Evolutionary conservation across 1,139 yeast genomes (phyloP), one percentile per base, ranked within the genome.

Genomic region (Diutina ranongensis): DNA sequence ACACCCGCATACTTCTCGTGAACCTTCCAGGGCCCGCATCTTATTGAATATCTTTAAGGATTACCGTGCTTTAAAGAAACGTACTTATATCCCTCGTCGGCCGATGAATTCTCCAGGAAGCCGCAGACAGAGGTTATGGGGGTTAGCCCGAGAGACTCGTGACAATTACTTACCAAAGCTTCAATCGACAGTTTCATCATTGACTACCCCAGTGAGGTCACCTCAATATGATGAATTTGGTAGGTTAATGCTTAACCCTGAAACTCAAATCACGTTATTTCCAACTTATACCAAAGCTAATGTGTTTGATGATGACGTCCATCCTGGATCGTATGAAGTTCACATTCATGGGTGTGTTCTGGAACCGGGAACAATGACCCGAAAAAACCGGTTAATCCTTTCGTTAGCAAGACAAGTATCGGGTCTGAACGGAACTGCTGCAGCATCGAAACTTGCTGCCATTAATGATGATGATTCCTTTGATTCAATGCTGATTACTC

Each of bases 271-370:
- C 45, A 60, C 67, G 8, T 74, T 57, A 7, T 83, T 80, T 53
- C 89, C 89, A 2, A 74, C 86, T 4, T 85, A 82, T 58, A 72
- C 87, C 0, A 63, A 82, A 19, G 33, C 31, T 20, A 28, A 20
- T n/a, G n/a, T 32, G 10, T 21, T 19, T 16, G 36, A 31, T 12
- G 35, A 53, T 16, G 62, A 61, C 9, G 60, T 58, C 5, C 56
- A 54, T 20, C 35, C 45, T 5, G 19, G 25, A 13, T 49, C 52
- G 8, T 79, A 64, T 56, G 68, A 72, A 45, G 80, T 88, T 1
- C 78, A 80, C 46, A 76, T 87, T 2, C 73, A 84, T 44, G 95
- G 96, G 3, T 76, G 83, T 74, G 70, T 86, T 9, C 77, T 72
- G 48, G 69, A 85, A 41, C 88, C 88, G 0, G 94, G 92, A 1